Evolutionary conservation across 2,329 filamentous ascomycete genomes (phyloP).

Genomic region (Aspergillus fijiensis): DNA sequence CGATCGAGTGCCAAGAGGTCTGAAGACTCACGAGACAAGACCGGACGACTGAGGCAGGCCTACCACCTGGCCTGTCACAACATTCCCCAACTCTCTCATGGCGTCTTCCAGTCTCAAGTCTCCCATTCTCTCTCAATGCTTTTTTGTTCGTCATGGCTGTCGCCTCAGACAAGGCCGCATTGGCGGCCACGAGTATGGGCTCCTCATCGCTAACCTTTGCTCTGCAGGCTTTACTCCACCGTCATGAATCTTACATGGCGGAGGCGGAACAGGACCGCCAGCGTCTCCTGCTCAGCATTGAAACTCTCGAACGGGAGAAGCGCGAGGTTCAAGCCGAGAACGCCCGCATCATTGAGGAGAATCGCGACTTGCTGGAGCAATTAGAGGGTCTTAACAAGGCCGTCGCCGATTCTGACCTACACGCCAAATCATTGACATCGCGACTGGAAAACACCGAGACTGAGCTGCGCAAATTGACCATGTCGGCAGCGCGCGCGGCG

Average conservation of each 20-base stretch:
- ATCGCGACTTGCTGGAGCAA: conserved; percentile 75
- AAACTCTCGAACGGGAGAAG: conserved; percentile 73
- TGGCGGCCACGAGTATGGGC: conserved; percentile 17
- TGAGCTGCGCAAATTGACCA: conserved; percentile 71
- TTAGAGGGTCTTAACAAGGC: conserved; percentile 79
- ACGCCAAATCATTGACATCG: conserved; percentile 73
- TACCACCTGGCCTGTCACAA: neutral
- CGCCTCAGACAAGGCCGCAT: conserved; percentile 23
- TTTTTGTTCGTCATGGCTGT: conserved; percentile 33
- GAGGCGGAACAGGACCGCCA: conserved; percentile 84
- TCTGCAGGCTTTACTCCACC: conserved; percentile 80
- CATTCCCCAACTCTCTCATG: conserved; percentile 18
- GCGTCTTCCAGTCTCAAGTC: conserved; percentile 21
- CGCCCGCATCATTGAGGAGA: conserved; percentile 76
- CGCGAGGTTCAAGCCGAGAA: conserved; percentile 73
- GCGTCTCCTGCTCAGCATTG: conserved; percentile 70
- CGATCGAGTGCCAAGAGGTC: neutral
- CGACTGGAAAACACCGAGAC: conserved; percentile 75
- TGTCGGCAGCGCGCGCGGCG: conserved; percentile 70
- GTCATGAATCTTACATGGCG: conserved; percentile 92
- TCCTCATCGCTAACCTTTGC: conserved; percentile 67
- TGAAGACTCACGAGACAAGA: neutral
- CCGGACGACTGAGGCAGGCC: neutral
- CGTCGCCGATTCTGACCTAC: conserved; percentile 76
- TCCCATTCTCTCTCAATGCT: conserved; percentile 30